Evolutionary conservation across 805 yeast species (phyloP).

Genomic region (Saccharomyces mikatae): DNA sequence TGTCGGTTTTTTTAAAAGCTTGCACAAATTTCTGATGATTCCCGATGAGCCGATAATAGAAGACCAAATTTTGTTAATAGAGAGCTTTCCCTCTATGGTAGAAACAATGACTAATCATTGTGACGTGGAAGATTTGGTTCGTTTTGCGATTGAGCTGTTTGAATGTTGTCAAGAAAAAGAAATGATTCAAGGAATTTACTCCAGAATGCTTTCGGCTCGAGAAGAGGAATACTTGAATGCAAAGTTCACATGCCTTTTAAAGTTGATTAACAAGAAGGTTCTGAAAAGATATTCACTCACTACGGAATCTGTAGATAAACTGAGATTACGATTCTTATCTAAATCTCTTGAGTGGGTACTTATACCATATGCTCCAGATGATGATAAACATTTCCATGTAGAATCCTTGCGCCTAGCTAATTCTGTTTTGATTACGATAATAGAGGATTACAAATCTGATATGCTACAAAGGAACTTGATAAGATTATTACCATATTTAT

Average conservation of each 20-base stretch:
- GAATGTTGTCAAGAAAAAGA: slow-evolving; percentile 20
- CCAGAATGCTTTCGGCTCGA: slow-evolving; percentile 11
- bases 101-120: slow-evolving; percentile 30
- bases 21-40: slow-evolving; percentile 39
- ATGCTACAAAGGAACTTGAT: slow-evolving; percentile 41
- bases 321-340: slow-evolving; percentile 34
- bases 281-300: slow-evolving; percentile 10
- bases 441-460: slow-evolving; percentile 34
- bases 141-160: slow-evolving; percentile 13
- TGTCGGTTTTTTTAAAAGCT: slow-evolving; percentile 27
- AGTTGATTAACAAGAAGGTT: slow-evolving; percentile 6
- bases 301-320: slow-evolving; percentile 7
- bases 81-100: slow-evolving; percentile 49
- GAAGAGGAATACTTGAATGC: slow-evolving; percentile 49
- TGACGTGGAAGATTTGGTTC: slow-evolving; percentile 13
- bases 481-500: slow-evolving; percentile 47
- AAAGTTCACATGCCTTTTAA: slow-evolving; percentile 45
- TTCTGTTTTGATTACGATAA: slow-evolving; percentile 46
- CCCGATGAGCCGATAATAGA: slow-evolving; percentile 41
- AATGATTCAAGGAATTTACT: slow-evolving; percentile 3
- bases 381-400: slow-evolving; percentile 44
- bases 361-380: slow-evolving; percentile 45
- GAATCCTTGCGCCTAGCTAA: slow-evolving; percentile 48
- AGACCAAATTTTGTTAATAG: slow-evolving; percentile 59
- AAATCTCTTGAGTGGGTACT: slow-evolving; percentile 48